A percentile compares a stretch with the other conserved stretches of the same genome.
Evolutionary conservation across 2,329 filamentous ascomycete genomes (phyloP).

Genomic region (Sphaerulina musiva): DNA sequence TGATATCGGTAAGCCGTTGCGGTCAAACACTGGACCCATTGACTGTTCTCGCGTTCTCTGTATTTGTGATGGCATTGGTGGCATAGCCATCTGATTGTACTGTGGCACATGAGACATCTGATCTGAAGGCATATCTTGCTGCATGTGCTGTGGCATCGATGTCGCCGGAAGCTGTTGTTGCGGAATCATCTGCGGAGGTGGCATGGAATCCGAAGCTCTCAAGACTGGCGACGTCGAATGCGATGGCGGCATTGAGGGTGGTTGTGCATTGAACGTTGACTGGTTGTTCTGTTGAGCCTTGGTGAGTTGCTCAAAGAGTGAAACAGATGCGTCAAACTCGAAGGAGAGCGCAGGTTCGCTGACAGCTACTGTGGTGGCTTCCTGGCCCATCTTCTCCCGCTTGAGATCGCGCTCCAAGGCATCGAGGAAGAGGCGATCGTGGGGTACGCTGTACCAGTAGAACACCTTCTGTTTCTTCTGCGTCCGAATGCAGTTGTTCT

Average conservation of each 20-base stretch:
- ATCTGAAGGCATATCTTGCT: slow-evolving; percentile 54
- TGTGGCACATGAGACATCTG: slow-evolving; percentile 56
- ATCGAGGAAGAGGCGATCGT: slow-evolving; percentile 95
- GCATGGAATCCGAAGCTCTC: slow-evolving; percentile 89
- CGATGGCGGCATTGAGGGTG: slow-evolving; percentile 50
- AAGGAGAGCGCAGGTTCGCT: slow-evolving; percentile 96
- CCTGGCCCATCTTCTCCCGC: slow-evolving; percentile 98
- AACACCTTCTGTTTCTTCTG: slow-evolving; percentile 99
- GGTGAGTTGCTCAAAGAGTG: slow-evolving; percentile 97
- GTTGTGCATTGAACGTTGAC: slow-evolving; percentile 63
- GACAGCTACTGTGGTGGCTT: slow-evolving; percentile 92
- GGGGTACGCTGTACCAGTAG: slow-evolving; percentile 99
- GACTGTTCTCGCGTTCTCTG: slow-evolving; percentile 83
- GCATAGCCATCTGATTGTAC: slow-evolving; percentile 67
- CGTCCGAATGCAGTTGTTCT: slow-evolving; percentile 99
- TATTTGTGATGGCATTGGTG: slow-evolving; percentile 61
- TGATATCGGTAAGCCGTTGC: slow-evolving; percentile 77
- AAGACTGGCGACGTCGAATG: slow-evolving; percentile 84
- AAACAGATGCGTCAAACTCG: slow-evolving; percentile 98
- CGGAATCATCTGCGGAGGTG: slow-evolving; percentile 76
- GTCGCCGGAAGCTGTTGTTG: slow-evolving; percentile 25
- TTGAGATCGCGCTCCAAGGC: slow-evolving; percentile 95
- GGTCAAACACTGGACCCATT: slow-evolving; percentile 71
- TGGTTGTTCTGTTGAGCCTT: slow-evolving; percentile 99
- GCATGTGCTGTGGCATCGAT: slow-evolving; percentile 33